phyloP scores from a whole-genome alignment of 2,329 filamentous ascomycete species.

The Nigrospora sphaerica region DNA sequence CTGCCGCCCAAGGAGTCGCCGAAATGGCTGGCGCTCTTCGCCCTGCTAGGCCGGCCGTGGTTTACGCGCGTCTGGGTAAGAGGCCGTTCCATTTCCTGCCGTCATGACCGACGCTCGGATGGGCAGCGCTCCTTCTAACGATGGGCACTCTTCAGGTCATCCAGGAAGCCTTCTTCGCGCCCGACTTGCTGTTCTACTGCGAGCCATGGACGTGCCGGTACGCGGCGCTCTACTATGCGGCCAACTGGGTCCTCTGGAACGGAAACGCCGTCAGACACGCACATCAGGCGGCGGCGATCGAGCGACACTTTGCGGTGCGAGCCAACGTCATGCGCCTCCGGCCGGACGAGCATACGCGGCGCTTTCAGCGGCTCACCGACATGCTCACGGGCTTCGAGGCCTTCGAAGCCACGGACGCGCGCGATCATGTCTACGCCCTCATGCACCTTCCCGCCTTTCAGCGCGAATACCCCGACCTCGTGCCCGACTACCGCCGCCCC shows the following conservation, averaged over 20 bases:
- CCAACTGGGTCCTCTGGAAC: not conserved
- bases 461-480: not conserved
- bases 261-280: not conserved
- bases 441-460: constrained; percentile 2
- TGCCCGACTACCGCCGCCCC: not conserved
- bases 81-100: no score
- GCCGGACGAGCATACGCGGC: not conserved
- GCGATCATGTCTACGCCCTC: constrained; percentile 3
- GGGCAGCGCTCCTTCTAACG: not conserved
- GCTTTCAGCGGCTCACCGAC: not conserved
- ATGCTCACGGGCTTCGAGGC: not conserved
- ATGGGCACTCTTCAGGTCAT: not conserved
- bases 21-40: not conserved
- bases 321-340: not conserved
- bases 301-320: not conserved
- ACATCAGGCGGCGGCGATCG: no score
- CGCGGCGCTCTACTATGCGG: constrained; percentile 1
- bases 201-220: not conserved
- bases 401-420: not conserved
- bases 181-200: constrained; percentile 1
- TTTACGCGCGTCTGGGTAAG: constrained; percentile 1
- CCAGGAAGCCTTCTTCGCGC: constrained; percentile 1
- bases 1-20: not conserved
- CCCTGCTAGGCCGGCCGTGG: not conserved
- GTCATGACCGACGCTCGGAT: not conserved